These are phyloP conservation scores for Globisporangium heterothallicum DNA, from an alignment of 352 stramenopile genomes.

Conservation along the genomic window DNA sequence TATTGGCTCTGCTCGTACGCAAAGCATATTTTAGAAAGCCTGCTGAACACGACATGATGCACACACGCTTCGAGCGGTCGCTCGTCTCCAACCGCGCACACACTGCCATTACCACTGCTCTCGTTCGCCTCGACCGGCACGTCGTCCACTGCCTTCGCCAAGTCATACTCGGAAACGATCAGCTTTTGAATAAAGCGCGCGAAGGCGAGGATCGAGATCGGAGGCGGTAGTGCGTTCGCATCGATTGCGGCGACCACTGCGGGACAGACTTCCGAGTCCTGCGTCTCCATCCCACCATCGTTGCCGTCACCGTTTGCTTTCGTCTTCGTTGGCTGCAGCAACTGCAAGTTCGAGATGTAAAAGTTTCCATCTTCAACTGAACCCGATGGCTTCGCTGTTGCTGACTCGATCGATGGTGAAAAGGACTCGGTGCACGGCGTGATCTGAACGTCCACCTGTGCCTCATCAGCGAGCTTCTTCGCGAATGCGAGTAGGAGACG, in stretches of 20 bases:
- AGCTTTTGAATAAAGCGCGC: slow-evolving; percentile 10
- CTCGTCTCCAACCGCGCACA: too few relatives aligned
- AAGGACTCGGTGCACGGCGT: neutral
- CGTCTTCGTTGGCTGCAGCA: neutral
- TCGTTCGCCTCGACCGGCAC: too few relatives aligned
- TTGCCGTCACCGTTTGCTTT: neutral
- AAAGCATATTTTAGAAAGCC: slow-evolving; percentile 1
- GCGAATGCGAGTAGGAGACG: slow-evolving; percentile 5
- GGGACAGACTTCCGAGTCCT: neutral
- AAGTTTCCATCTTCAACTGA: neutral
- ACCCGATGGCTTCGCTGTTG: neutral
- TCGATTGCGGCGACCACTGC: slow-evolving; percentile 1
- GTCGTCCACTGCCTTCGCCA: too few relatives aligned
- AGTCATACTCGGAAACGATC: slow-evolving; percentile 7
- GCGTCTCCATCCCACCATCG: neutral
- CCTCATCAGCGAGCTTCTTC: slow-evolving; percentile 3
- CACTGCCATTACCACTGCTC: too few relatives aligned
- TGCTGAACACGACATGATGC: slow-evolving; percentile 11
- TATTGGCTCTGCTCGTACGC: slow-evolving; percentile 5
- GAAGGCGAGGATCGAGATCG: slow-evolving; percentile 8
- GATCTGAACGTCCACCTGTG: neutral
- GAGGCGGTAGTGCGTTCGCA: neutral
- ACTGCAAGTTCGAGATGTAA: neutral
- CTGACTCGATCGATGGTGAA: neutral
- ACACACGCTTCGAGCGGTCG: slow-evolving; percentile 8